Conservation (phyloP, 768 basidiomycete genomes). For the Lactifluus echinatus region DNA sequence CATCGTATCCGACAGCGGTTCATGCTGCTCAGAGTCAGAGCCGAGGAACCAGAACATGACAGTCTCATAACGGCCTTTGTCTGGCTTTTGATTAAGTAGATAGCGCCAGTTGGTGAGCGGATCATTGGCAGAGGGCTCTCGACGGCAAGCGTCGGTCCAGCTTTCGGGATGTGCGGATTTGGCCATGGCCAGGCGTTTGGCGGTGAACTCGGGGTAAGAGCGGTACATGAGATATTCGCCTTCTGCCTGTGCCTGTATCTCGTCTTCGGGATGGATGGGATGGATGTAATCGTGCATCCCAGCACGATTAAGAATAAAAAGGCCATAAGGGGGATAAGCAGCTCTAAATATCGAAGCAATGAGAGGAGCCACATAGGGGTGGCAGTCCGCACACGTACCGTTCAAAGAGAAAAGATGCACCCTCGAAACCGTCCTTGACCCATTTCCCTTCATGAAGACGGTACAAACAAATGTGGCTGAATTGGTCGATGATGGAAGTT, state of each 20-base stretch:
- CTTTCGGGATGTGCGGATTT: slow-evolving; percentile 22
- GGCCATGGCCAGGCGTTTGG: slow-evolving; percentile 27
- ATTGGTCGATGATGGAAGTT: slow-evolving; percentile 74
- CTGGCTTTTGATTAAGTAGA: slow-evolving; percentile 34
- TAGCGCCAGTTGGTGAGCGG: slow-evolving; percentile 34
- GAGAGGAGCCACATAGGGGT: neutral
- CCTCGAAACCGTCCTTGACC: slow-evolving; percentile 79
- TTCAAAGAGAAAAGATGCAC: slow-evolving; percentile 86
- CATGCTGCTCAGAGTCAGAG: slow-evolving; percentile 52
- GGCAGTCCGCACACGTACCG: slow-evolving; percentile 39
- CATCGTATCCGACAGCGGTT: slow-evolving; percentile 65
- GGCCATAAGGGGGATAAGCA: slow-evolving; percentile 74
- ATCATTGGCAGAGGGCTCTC: slow-evolving; percentile 28
- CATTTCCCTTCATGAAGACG: slow-evolving; percentile 66
- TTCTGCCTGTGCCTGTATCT: slow-evolving; percentile 45
- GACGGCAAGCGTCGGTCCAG: slow-evolving; percentile 22
- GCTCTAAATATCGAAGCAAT: slow-evolving; percentile 36
- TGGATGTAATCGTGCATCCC: slow-evolving; percentile 73
- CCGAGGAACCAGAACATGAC: slow-evolving; percentile 68
- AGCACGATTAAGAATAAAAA: slow-evolving; percentile 76
- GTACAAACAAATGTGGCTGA: slow-evolving; percentile 80
- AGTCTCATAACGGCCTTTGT: slow-evolving; percentile 49
- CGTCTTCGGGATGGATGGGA: slow-evolving; percentile 71
- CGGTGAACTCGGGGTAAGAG: slow-evolving; percentile 62
- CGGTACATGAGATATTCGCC: slow-evolving; percentile 67